Evolutionary conservation across 1,284 basidiomycete genomes (phyloP).

Genomic region (Peniophora sp.): DNA sequence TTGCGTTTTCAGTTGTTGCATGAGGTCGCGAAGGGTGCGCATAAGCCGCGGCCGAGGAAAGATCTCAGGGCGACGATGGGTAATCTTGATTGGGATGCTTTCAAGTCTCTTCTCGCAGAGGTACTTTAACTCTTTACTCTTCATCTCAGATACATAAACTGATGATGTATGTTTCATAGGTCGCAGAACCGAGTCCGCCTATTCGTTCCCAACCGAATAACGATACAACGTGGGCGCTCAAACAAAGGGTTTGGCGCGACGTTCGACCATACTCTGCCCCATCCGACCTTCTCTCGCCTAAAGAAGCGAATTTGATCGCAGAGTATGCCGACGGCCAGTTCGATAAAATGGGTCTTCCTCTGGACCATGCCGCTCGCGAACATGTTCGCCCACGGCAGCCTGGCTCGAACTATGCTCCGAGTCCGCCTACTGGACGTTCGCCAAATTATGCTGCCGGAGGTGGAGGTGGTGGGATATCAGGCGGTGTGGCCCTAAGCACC

Average conservation of each 20-base stretch:
- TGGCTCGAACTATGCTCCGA: too few species aligned
- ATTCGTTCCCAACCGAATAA: slow-evolving; percentile 40
- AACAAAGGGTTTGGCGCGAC: slow-evolving; percentile 41
- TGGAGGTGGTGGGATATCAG: too few species aligned
- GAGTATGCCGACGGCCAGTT: slow-evolving; percentile 36
- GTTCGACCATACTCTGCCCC: slow-evolving; percentile 50
- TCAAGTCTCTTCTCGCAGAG: background rate
- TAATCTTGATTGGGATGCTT: slow-evolving; percentile 7
- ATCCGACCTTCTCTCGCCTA: slow-evolving; percentile 23
- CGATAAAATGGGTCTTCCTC: slow-evolving; percentile 42
- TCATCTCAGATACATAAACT: slow-evolving; percentile 41
- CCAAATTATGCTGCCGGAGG: too few species aligned
- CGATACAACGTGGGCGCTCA: too few species aligned
- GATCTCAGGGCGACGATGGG: slow-evolving; percentile 12
- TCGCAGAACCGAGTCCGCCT: slow-evolving; percentile 29
- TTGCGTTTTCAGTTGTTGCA: too few species aligned
- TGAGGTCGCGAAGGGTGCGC: too few species aligned
- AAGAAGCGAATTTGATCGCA: slow-evolving; percentile 34
- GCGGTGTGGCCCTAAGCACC: too few species aligned
- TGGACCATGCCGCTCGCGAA: slow-evolving; percentile 29
- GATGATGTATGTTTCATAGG: slow-evolving; percentile 20
- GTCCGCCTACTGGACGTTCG: too few species aligned
- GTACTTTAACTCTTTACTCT: slow-evolving; percentile 6
- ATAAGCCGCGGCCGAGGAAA: too few species aligned
- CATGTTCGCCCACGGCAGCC: too few species aligned